A percentile compares a stretch with the other conserved stretches of the same genome.
Conservation (phyloP, 768 basidiomycete genomes). For the Sporobolomyces pararoseus region DNA sequence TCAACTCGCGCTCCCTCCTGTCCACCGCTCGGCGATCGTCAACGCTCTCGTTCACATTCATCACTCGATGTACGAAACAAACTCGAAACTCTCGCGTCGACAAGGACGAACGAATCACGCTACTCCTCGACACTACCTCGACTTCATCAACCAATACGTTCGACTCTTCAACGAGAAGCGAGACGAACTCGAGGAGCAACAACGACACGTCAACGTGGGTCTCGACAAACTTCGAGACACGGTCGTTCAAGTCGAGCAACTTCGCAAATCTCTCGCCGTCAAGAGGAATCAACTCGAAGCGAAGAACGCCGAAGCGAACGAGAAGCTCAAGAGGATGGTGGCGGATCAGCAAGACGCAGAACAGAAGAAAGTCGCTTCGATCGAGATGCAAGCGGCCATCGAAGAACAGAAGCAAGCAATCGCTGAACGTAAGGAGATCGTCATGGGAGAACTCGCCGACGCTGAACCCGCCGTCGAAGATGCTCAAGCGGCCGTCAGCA, state of each 20-base stretch:
- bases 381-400: slow-evolving; percentile 88
- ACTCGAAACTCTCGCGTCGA: slow-evolving; percentile 77
- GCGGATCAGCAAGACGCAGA: slow-evolving; percentile 98
- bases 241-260: slow-evolving; percentile 92
- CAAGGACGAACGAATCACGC: slow-evolving; percentile 97
- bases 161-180: slow-evolving; percentile 91
- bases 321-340: slow-evolving; percentile 96
- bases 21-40: slow-evolving; percentile 83
- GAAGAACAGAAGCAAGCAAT: slow-evolving; percentile 87
- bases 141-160: slow-evolving; percentile 98
- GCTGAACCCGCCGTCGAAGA: slow-evolving; percentile 96
- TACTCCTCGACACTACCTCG: slow-evolving; percentile 94
- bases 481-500: slow-evolving; percentile 91
- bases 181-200: slow-evolving; percentile 95
- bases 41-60: slow-evolving; percentile 93
- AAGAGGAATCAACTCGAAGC: slow-evolving; percentile 88
- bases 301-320: slow-evolving; percentile 92
- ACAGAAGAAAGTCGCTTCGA: slow-evolving; percentile 93
- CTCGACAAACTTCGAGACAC: slow-evolving; percentile 94
- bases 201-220: slow-evolving; percentile 95
- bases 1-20: slow-evolving; percentile 74
- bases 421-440: slow-evolving; percentile 77
- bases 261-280: slow-evolving; percentile 87
- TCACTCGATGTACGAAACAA: slow-evolving; percentile 80
- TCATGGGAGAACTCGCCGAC: slow-evolving; percentile 91